phyloP scores from a whole-genome alignment of 2,329 filamentous ascomycete species.

The Neofusicoccum kwambonambiense region DNA sequence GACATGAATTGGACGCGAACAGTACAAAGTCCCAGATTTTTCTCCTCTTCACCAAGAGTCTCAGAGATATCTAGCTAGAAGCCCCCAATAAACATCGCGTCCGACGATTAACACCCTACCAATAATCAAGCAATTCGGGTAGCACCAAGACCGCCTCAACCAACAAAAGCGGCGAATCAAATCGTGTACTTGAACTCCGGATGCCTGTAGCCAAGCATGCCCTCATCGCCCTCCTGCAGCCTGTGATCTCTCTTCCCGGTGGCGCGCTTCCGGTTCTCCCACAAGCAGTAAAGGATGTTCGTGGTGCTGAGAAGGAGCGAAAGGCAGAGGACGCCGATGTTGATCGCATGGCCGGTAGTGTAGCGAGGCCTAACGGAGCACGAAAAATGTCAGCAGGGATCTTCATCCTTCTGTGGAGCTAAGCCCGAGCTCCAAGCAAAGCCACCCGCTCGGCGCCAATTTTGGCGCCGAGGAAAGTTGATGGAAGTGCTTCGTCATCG shows the following conservation, averaged over 20 bases:
- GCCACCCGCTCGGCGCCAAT: constrained; percentile 8
- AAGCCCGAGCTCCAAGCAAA: neutral
- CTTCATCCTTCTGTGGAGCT: neutral
- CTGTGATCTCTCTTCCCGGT: constrained; percentile 21
- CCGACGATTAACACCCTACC: too few relatives aligned
- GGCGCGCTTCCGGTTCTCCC: constrained; percentile 7
- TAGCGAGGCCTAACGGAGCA: constrained; percentile 22
- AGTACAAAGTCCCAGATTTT: too few relatives aligned
- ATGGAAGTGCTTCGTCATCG: neutral
- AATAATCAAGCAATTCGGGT: too few relatives aligned
- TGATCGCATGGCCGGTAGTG: constrained; percentile 20
- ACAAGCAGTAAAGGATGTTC: constrained; percentile 22
- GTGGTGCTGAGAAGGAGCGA: constrained; percentile 25
- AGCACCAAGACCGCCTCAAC: too few relatives aligned
- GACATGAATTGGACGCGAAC: too few relatives aligned
- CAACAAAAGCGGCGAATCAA: neutral
- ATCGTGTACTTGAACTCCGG: constrained; percentile 32
- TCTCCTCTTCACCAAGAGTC: too few relatives aligned
- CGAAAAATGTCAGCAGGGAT: constrained; percentile 1
- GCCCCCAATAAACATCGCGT: too few relatives aligned
- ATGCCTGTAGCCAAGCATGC: constrained; percentile 30
- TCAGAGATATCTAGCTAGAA: too few relatives aligned
- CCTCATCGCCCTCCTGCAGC: constrained; percentile 26
- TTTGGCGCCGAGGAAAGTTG: neutral
- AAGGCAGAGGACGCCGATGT: constrained; percentile 13